These are phyloP conservation scores for Trichoderma gracile DNA, from an alignment of 2,329 filamentous ascomycete genomes.

Conservation along the genomic window DNA sequence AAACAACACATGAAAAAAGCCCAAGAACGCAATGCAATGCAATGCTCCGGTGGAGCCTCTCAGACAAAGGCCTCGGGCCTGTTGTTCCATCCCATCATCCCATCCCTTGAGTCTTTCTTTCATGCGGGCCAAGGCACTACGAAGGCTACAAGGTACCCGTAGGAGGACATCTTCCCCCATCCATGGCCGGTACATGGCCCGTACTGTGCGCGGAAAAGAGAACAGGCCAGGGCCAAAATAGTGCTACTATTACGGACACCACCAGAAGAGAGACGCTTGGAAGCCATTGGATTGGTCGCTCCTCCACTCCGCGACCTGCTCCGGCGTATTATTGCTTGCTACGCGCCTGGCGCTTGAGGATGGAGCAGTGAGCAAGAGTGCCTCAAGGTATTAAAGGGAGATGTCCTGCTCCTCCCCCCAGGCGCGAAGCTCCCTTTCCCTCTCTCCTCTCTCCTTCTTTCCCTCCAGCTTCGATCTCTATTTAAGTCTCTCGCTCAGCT, in stretches of 20 bases:
- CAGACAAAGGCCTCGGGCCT: conserved; percentile 5
- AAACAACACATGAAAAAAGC: no score
- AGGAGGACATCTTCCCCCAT: neutral
- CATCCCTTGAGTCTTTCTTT: neutral
- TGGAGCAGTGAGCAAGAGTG: neutral
- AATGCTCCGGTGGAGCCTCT: conserved; percentile 14
- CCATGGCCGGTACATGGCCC: conserved; percentile 8
- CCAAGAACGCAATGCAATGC: neutral
- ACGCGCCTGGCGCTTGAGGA: conserved; percentile 12
- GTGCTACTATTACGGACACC: no score
- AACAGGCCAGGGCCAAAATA: neutral
- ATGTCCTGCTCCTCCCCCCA: conserved; percentile 10
- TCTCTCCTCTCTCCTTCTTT: conserved; percentile 1
- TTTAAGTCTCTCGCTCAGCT: conserved; percentile 26
- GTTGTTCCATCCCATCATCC: neutral
- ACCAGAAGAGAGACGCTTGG: neutral
- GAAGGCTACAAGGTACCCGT: neutral
- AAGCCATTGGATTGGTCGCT: conserved; percentile 6
- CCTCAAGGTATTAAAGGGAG: conserved; percentile 20
- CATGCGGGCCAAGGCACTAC: neutral
- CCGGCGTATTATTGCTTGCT: neutral
- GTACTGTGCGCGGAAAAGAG: conserved; percentile 19
- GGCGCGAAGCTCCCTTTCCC: neutral
- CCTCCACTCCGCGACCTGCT: neutral
- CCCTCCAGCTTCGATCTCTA: conserved; percentile 7